Evolutionary conservation across 805 yeast species (phyloP), one percentile per base, ranked within the genome.

Genomic region (Lachancea nothofagi): DNA sequence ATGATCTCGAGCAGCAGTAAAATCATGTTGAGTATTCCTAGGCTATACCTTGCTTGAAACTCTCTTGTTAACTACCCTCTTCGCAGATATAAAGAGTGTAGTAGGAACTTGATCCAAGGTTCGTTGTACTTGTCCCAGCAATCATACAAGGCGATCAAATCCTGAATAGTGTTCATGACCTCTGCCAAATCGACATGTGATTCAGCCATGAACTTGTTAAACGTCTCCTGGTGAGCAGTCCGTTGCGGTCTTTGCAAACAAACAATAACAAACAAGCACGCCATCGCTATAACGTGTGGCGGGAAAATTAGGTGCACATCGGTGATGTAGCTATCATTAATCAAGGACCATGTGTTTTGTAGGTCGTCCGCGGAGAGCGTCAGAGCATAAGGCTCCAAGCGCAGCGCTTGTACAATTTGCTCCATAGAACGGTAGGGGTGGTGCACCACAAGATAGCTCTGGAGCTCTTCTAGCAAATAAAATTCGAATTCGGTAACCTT

Each of bases 401-500:
- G 74, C 50, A 65, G 62, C 42, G 61, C 70, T 54, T 54, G 61
- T 3, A 66, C 64, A 4, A 83, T 69, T 54, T 74, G 81, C 20
- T 74, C 58, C 44, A 83, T 61, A 2, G 86, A 71, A 44, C 72
- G 67, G 58, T 83, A 83, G 0, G 93, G 93, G 55, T 83, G 93
- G 54, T 83, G 85, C 2, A 83, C 70, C n/a, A 82, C 68, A 45
- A 84, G 53, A 53, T 70, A 81, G 62, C 83, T 70, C 54, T 83
- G 77, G 64, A 93, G 69, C 59, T 89, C 97, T 53, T 88, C 97
- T 14, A 93, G 80, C 31, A 93, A 61, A 56, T 90, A 93, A 58
- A 93, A 93, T 62, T 93, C 98, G 63, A 94, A 85, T 57, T 93
- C 97, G 0, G 97, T 97, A 12, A 93, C 69, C 54, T 85, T 86